Conservation (phyloP, 345 rosid species). For the Arabidopsis arenosa region DNA sequence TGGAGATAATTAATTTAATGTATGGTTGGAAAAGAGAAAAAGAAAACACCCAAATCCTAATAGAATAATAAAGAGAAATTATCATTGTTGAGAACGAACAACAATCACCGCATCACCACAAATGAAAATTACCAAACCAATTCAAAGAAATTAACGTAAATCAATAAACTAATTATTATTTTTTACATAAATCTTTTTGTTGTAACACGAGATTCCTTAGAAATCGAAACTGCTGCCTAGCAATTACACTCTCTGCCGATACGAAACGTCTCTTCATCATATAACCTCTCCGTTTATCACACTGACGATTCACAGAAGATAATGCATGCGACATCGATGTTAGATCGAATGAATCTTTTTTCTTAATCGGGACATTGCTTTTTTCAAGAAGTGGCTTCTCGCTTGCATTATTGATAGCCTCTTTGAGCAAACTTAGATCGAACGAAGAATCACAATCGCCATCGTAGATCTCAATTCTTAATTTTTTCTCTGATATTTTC, state of each 20-base stretch:
- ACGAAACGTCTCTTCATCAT: background rate
- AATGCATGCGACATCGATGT: slow-evolving; percentile 18
- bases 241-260: no score
- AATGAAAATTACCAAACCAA: no score
- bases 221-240: background rate
- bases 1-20: background rate
- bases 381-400: background rate
- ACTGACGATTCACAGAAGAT: background rate
- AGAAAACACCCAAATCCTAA: background rate
- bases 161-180: background rate
- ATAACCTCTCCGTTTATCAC: background rate
- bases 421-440: slow-evolving; percentile 32
- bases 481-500: background rate
- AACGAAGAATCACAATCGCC: background rate
- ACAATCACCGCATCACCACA: no score
- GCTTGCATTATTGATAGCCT: background rate
- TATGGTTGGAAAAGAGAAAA: no score
- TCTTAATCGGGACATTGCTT: background rate
- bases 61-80: no score
- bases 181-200: no score
- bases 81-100: background rate
- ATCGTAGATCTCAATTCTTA: background rate
- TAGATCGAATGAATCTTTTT: slow-evolving; percentile 15
- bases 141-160: no score
- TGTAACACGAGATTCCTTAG: no score